phyloP scores from a whole-genome alignment of 1,284 basidiomycete genomes.

The Pulchroboletus neoregius region DNA sequence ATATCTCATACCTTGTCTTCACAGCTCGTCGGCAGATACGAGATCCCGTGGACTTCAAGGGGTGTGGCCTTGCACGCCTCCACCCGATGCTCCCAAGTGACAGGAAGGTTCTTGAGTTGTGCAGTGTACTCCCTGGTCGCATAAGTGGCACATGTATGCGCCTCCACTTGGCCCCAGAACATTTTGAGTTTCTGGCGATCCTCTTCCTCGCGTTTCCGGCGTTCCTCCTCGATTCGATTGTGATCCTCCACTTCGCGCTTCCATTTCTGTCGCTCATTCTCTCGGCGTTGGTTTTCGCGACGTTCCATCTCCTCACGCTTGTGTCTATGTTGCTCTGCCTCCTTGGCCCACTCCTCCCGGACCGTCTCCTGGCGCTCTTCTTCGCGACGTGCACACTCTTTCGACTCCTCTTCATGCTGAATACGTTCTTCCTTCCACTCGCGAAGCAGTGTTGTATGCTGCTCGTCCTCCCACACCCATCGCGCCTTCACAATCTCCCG shows the following conservation, averaged over 20 bases:
- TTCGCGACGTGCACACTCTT: slow-evolving; percentile 17
- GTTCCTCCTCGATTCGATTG: slow-evolving; percentile 11
- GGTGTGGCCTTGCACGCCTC: slow-evolving; percentile 24
- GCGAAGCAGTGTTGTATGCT: slow-evolving; percentile 5
- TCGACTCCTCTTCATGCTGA: slow-evolving; percentile 13
- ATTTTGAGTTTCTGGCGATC: slow-evolving; percentile 17
- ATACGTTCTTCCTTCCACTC: slow-evolving; percentile 18
- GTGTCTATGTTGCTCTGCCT: slow-evolving; percentile 1
- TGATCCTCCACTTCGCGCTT: slow-evolving; percentile 14
- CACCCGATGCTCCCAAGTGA: slow-evolving; percentile 12
- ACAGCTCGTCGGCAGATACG: slow-evolving; percentile 22
- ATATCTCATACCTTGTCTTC: slow-evolving; percentile 21
- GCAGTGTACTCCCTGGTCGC: slow-evolving; percentile 29
- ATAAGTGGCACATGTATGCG: slow-evolving; percentile 26
- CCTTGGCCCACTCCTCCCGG: slow-evolving; percentile 12
- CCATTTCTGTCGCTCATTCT: slow-evolving; percentile 11
- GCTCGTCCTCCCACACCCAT: slow-evolving; percentile 18
- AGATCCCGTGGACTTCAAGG: slow-evolving; percentile 26
- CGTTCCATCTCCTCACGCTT: slow-evolving; percentile 9
- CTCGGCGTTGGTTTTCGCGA: slow-evolving; percentile 8
- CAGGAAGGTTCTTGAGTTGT: slow-evolving; percentile 22
- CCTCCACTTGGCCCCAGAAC: slow-evolving; percentile 22
- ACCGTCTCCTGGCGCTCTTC: slow-evolving; percentile 10
- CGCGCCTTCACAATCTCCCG: slow-evolving; percentile 12
- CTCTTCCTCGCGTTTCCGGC: slow-evolving; percentile 22